Evolutionary conservation across 108 stramenopile species (phyloP).

Genomic region (Bacterosira constricta): DNA sequence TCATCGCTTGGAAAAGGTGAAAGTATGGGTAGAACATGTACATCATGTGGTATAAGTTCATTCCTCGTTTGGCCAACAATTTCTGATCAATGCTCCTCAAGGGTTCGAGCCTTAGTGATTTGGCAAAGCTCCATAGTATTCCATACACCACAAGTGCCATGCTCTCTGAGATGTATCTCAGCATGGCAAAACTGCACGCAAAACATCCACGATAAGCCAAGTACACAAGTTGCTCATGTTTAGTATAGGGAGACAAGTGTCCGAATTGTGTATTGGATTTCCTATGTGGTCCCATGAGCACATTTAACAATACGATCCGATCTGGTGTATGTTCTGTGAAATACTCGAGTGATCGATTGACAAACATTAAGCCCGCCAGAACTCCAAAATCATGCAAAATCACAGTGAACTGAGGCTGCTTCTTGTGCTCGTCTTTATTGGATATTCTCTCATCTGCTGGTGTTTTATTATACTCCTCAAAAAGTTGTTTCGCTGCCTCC

Average conservation of each 20-base stretch:
- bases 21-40: conserved; percentile 54
- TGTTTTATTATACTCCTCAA: conserved; percentile 14
- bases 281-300: conserved; percentile 39
- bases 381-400: conserved; percentile 66
- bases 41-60: conserved; percentile 24
- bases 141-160: conserved; percentile 18
- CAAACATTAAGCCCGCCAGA: conserved; percentile 40
- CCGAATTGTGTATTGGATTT: conserved; percentile 7
- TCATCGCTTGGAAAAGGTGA: conserved; percentile 28
- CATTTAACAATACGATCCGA: conserved; percentile 53
- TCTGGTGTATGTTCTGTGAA: conserved; percentile 24
- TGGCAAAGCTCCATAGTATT: conserved; percentile 9
- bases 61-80: neutral
- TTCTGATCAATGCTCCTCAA: conserved; percentile 11
- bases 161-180: conserved; percentile 26
- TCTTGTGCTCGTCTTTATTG: conserved; percentile 1
- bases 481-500: conserved; percentile 35
- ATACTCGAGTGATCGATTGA: conserved; percentile 41
- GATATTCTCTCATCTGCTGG: neutral
- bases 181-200: conserved; percentile 25
- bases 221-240: conserved; percentile 8
- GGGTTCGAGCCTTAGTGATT: conserved; percentile 20
- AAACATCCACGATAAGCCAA: conserved; percentile 29
- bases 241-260: conserved; percentile 3
- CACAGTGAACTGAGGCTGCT: conserved; percentile 31